A percentile compares a stretch with the other conserved stretches of the same genome.
Conservation (phyloP, 352 stramenopile genomes). For the Blastocystis sp. region DNA sequence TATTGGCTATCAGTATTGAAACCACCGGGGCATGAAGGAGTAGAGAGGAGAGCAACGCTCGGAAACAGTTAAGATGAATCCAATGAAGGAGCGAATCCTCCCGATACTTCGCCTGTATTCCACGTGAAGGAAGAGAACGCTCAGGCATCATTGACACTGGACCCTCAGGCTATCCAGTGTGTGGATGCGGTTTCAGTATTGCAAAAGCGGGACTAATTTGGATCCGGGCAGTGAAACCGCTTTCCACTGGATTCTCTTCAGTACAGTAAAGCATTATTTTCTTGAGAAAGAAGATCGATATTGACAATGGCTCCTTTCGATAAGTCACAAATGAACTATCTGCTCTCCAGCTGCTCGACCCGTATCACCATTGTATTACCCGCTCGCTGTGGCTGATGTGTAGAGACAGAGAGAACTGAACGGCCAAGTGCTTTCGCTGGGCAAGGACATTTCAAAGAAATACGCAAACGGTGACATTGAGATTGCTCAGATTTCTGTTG, state of each 20-base stretch:
- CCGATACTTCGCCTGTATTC: no score
- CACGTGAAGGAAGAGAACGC: no score
- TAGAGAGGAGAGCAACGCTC: no score
- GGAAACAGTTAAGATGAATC: no score
- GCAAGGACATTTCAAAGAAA: conserved; percentile 59
- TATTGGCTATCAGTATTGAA: no score
- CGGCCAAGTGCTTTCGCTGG: conserved; percentile 1
- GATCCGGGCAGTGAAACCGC: neutral
- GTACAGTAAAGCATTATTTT: neutral
- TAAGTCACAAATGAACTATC: conserved; percentile 6
- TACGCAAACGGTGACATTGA: conserved; percentile 48
- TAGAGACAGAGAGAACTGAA: conserved; percentile 54
- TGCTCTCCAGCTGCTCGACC: neutral
- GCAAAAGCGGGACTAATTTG: neutral
- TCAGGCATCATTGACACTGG: no score
- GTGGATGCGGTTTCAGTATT: neutral
- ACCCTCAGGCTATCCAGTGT: no score
- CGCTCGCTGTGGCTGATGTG: neutral
- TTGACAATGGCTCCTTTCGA: conserved; percentile 15
- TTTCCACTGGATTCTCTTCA: neutral
- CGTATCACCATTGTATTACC: conserved; percentile 28
- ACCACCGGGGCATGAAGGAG: no score
- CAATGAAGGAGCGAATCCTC: no score
- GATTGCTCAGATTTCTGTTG: conserved; percentile 46
- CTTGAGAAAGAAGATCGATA: neutral